Base-by-base conservation (phyloP, 75 land plant species). In the Ceratopteris richardii region DNA sequence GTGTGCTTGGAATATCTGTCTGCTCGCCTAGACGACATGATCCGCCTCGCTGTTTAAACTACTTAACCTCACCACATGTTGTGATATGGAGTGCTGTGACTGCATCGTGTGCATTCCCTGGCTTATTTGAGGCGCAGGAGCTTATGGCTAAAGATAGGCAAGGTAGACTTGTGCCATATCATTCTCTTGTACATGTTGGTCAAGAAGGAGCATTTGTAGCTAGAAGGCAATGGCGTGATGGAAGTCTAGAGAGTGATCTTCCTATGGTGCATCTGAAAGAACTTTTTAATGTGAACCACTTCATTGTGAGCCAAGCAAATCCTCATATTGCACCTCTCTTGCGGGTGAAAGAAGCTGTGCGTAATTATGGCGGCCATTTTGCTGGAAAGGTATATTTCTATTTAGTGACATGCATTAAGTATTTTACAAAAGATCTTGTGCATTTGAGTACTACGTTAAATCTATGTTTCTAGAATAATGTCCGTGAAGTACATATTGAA, bases 251-350 rank as follows among this genome's bases (percentile, higher is more conserved):
- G 28, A 76, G 65, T 44, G 76, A 71, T 44, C 44, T 76, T 9
- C 78, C 75, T 56, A 73, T 60, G 63, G 39, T 33, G 63, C 76
- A 66, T 21, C 58, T 71, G 12, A 60, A 65, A 69, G 76, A 76
- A 59, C 68, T 71, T 29, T 76, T 76, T 59, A 76, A 76, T 44
- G 75, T 76, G 10, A 76, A 76, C 47, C 76, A 76, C 52, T 76
- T 76, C 44, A 76, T 76, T 56, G 60, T 71, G 0, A 76, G 76
- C 51, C 75, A 76, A 40, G 76, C 76, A 9, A 71, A 73, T 56
- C 69, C 76, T 17, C 61, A 76, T 20, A 72, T 71, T 46, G 69
- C 69, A 19, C 67, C 78, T 2, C 52, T 66, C n/a, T 36, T 66
- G 17, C 62, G 68, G 42, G 31, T 72, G 44, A 76, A 76, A 64